Evolutionary conservation across 441 rosid genomes (phyloP).

Genomic region (Pelargonium myrrhifolium): DNA sequence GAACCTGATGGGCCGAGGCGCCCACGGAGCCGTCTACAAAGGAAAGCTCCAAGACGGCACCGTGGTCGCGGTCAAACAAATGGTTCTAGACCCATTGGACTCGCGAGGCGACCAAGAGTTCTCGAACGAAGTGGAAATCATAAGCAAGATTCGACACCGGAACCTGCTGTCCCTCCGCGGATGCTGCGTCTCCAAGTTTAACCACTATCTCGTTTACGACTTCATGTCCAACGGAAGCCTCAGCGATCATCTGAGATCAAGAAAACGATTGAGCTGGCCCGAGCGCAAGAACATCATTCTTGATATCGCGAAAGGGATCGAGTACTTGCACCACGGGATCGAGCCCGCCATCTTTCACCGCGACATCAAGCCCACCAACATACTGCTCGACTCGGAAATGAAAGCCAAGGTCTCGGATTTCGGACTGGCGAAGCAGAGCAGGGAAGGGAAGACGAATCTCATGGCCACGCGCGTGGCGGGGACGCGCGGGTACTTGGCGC

Average conservation of each 20-base stretch:
- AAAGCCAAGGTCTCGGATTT: conserved; percentile 49
- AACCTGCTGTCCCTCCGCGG: conserved; percentile 56
- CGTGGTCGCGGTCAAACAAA: conserved; percentile 42
- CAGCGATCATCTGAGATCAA: conserved; percentile 28
- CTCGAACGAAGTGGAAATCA: conserved; percentile 53
- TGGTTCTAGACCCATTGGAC: conserved; percentile 27
- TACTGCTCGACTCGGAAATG: conserved; percentile 42
- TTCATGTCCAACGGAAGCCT: conserved; percentile 57
- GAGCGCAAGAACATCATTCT: conserved; percentile 46
- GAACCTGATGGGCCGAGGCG: conserved; percentile 49
- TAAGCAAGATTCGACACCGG: conserved; percentile 53
- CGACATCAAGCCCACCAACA: conserved; percentile 51
- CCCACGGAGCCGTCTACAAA: conserved; percentile 39
- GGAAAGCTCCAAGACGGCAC: conserved; percentile 42
- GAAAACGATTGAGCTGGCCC: conserved; percentile 40
- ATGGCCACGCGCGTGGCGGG: conserved; percentile 57
- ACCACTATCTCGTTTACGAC: conserved; percentile 41
- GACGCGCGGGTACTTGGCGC: conserved; percentile 38
- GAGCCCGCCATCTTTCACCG: conserved; percentile 58
- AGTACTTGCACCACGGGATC: conserved; percentile 49
- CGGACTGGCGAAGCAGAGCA: conserved; percentile 48
- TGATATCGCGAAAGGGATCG: conserved; percentile 52
- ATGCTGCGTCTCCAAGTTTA: conserved; percentile 32
- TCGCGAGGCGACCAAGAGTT: conserved; percentile 49
- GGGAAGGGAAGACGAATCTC: conserved; percentile 50